Base-by-base conservation (phyloP, 208 protist species). In the Acanthamoeba royreba region DNA sequence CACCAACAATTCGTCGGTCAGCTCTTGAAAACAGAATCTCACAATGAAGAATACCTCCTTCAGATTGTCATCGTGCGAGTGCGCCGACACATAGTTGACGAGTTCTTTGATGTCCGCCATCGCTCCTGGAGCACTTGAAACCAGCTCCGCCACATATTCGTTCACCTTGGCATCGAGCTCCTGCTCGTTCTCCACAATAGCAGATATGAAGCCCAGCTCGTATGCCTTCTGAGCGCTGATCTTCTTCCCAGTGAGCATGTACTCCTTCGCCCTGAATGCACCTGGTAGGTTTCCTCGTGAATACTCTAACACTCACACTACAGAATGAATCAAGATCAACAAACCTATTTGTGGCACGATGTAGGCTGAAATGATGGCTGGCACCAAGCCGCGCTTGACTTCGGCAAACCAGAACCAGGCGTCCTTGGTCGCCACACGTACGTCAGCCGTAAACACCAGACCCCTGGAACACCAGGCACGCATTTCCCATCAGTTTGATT, bases 261-360 rank as follows among this genome's bases (percentile, higher is more conserved):
- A 89, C 38, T 89, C 49, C 38, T 66, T 89, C 7, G 88, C 66
- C n/a, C 46, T 43, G 19, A 93, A 93, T 3, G 88, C 61, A 9
- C 85, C 58, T 91, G 42, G 2, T 19, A 1, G 8, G 35, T 58
- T n/a, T n/a, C n/a, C n/a, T n/a, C n/a, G n/a, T n/a, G n/a, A n/a
- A n/a, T n/a, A 81, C 38, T 33, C 2, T 2, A 2, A 63, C 55
- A 63, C 15, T 35, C 8, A 28, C 55, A 15, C 1, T 35, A 2
- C 1, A 1, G 17, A 31, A 0, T 0, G 43, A 8, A 52, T 31
- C 4, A 63, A 4, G 35, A 89, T 13, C 8, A 61, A 0, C 35
- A 31, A 69, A 74, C 88, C 88, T 7, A 93, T 93, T 11, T 93
- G 88, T 19, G 88, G 88, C 33, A 93, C 88, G 38, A 93, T 93